Conservation (phyloP, 768 basidiomycete species). For the Mycena crocata region DNA sequence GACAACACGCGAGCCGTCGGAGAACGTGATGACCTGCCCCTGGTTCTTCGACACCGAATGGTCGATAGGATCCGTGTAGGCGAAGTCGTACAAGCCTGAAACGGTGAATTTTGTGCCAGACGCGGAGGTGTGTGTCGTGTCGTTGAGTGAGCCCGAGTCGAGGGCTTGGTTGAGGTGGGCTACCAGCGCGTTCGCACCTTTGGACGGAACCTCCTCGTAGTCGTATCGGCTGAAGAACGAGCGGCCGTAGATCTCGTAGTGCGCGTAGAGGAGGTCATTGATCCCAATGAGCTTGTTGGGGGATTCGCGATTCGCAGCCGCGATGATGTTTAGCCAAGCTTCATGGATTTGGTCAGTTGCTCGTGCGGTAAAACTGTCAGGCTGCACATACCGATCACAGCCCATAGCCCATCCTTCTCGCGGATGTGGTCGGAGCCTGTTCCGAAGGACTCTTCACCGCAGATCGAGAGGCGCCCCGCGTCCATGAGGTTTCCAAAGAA, state of each 20-base stretch:
- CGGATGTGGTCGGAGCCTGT: conserved; percentile 99
- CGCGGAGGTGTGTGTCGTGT: conserved; percentile 73
- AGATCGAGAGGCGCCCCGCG: conserved; percentile 96
- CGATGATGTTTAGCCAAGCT: conserved; percentile 99
- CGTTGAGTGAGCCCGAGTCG: conserved; percentile 72
- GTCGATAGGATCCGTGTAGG: conserved; percentile 99
- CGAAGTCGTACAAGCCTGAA: conserved; percentile 84
- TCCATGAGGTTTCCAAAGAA: conserved; percentile 99
- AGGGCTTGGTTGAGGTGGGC: conserved; percentile 79
- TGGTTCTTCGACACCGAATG: conserved; percentile 93
- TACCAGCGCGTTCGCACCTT: conserved; percentile 90
- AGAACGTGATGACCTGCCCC: conserved; percentile 92
- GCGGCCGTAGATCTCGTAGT: conserved; percentile 94
- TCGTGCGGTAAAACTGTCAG: neutral
- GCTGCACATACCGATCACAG: conserved; percentile 80
- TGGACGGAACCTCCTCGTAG: conserved; percentile 96
- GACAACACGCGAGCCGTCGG: conserved; percentile 93
- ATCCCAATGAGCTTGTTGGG: conserved; percentile 86
- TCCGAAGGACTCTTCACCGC: conserved; percentile 99
- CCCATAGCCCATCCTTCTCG: conserved; percentile 99
- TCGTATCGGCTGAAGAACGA: conserved; percentile 99
- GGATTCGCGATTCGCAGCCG: conserved; percentile 84
- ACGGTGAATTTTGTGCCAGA: conserved; percentile 82
- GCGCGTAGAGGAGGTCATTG: conserved; percentile 88
- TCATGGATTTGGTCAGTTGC: conserved; percentile 1